phyloP scores from a whole-genome alignment of 2,329 filamentous ascomycete genomes.

The Phialophora chinensis region DNA sequence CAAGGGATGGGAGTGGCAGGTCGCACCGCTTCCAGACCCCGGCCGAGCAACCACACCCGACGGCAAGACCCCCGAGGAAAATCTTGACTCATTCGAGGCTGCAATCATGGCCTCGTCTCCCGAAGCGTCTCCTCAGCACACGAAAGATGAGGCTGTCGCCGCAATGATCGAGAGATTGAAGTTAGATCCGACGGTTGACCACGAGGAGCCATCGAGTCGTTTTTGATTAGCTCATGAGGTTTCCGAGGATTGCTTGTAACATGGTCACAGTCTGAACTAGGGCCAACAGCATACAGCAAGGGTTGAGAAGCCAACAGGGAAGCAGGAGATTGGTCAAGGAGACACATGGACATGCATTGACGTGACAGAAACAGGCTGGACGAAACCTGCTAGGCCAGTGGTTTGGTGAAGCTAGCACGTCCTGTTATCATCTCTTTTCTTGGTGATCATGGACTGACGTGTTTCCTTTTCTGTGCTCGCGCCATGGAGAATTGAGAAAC shows the following conservation, averaged over 20 bases:
- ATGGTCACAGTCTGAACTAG: neutral
- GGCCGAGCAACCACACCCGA: conserved; percentile 5
- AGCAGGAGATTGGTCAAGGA: neutral
- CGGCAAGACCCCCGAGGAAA: conserved; percentile 3
- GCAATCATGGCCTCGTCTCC: conserved; percentile 22
- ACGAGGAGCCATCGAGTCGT: conserved; percentile 15
- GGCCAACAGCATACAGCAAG: neutral
- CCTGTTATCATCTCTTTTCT: neutral
- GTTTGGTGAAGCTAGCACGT: neutral
- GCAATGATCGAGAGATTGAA: conserved; percentile 21
- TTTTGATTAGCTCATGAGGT: conserved; percentile 1
- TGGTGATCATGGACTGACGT: neutral
- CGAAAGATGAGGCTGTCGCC: conserved; percentile 16
- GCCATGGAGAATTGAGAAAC: neutral
- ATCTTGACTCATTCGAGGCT: conserved; percentile 28
- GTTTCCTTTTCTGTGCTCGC: neutral
- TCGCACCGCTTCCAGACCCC: neutral
- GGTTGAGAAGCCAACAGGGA: neutral
- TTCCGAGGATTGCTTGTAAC: neutral
- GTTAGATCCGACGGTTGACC: conserved; percentile 18
- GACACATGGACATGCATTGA: neutral
- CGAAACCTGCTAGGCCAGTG: neutral
- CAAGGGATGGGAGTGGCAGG: neutral
- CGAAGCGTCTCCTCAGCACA: conserved; percentile 18
- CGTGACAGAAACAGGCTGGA: neutral